Evolutionary conservation across 2,329 filamentous ascomycete species (phyloP), one percentile per base, ranked within the genome.

Genomic region (Exserohilum turcica): DNA sequence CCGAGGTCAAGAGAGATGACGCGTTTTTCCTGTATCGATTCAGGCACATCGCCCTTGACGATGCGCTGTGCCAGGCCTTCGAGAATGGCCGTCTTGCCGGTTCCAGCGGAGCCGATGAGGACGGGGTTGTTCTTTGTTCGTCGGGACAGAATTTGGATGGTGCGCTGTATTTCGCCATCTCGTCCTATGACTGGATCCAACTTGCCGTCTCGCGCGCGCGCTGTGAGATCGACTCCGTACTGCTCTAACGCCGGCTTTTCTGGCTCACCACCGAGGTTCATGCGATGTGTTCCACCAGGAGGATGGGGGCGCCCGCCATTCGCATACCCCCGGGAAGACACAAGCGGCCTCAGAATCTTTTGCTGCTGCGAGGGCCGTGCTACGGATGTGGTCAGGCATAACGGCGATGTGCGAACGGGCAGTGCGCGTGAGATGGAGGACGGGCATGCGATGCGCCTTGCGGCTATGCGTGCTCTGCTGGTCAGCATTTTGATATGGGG

Each of bases 51-150:
- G 2, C 93, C 93, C 60, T 87, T 84, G 1, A 97, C 89, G 61
- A 99, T 97, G 33, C 94, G 84, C 69, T 94, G 85, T 8, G 93
- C 92, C 33, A 97, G 79, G 1, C 93, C 93, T 76, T 97, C 93
- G 3, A 97, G 78, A 45, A 97, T 90, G 1, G 93, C 92, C 5
- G 93, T 97, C 78, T 97, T 97, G 56, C 93, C 93, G 0, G 91
- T 96, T 62, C 92, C 93, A 7, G 92, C 91, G 40, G 86, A 87
- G 57, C 93, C 93, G 53, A 97, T 96, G n/a, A 97, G 79, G 0
- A 97, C 92, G 0, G 93, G 93, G 62, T 96, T 96, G 66, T 97
- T 97, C 76, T 97, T 97, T 6, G 94, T 97, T 56, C 94, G 83
- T 59, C 94, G 82, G 13, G 92, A 97, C 1, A 99, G 78, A 9